Evolutionary conservation across 23 red algal genomes (phyloP), one percentile per base, ranked within the genome.

Genomic region (Gracilaria domingensis): DNA sequence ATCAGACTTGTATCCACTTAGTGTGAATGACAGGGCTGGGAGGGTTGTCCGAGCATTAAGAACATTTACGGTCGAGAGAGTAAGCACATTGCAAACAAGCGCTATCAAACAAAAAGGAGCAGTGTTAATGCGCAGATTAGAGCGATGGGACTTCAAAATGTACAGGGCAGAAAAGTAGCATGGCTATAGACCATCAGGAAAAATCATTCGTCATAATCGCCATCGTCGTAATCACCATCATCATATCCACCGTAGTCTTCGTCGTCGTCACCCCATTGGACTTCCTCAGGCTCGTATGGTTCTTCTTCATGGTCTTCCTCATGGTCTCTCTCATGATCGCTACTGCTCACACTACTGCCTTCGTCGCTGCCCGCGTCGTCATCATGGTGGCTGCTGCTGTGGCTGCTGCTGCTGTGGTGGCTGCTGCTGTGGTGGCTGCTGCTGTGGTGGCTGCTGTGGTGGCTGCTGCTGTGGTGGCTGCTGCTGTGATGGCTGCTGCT

Each of bases 381-480:
- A 64, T 12, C 59, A 32, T 69, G 64, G 9, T 36, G 28, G 32
- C 64, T 69, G 33, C 64, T 69, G 32, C 64, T 69, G 64, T 36
- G 28, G 14, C 18, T 2, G 32, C 64, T 69, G 64, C 64, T 69
- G 64, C 64, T 69, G 33, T 36, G 28, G 32, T 36, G 28, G 32
- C 64, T 69, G 64, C 64, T 69, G 64, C 64, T 69, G 33, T 69
- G 64, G 32, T 69, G 64, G 32, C 64, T 69, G 64, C 64, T 69
- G 64, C 64, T 69, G 64, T 69, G 64, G 20, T 69, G 64, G 32
- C 64, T 69, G 64, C 32, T 37, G 64, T 32, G 36, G 33, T 69
- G 64, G 30, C 38, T 30, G 64, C 64, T 69, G 64, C 32, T 69
- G 64, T 69, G 60, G 25, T 25, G 30, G 60, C 25, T 12, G 60